Evolutionary conservation across 305 asterid genomes (phyloP).

Genomic region (Rubia balearica): DNA sequence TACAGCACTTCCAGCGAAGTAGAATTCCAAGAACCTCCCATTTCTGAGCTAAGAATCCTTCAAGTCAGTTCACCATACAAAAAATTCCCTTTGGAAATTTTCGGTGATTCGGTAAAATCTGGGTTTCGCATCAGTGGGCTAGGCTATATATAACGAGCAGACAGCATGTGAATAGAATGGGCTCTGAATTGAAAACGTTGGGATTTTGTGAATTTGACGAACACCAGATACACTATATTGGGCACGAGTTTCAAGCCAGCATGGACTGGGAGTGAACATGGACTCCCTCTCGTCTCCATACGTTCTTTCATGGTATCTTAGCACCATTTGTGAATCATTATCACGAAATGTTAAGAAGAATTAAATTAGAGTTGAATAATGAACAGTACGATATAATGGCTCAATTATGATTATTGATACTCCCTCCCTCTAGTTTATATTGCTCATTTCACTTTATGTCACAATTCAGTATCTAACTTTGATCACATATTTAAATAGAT

Average conservation of each 20-base stretch:
- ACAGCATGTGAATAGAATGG: not conserved
- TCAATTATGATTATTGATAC: no score
- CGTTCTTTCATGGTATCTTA: not conserved
- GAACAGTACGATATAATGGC: no score
- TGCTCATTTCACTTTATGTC: no score
- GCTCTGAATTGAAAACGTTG: not conserved
- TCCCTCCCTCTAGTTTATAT: no score
- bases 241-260: not conserved
- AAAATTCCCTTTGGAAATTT: not conserved
- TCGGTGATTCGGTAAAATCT: no score
- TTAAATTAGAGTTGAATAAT: no score
- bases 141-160: not conserved
- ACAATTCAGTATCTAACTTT: no score
- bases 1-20: conserved; percentile 46
- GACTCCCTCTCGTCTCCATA: not conserved
- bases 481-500: no score
- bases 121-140: not conserved
- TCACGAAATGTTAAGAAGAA: no score
- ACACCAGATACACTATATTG: not conserved
- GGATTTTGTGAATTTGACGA: not conserved
- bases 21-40: conserved; percentile 79
- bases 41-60: conserved; percentile 8
- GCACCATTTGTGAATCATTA: no score
- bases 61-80: no score
- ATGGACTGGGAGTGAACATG: not conserved